Percentiles rank a stretch among this genome's conserved stretches.
phyloP scores from a whole-genome alignment of 2,329 filamentous ascomycete genomes.

The Alternaria alternata region DNA sequence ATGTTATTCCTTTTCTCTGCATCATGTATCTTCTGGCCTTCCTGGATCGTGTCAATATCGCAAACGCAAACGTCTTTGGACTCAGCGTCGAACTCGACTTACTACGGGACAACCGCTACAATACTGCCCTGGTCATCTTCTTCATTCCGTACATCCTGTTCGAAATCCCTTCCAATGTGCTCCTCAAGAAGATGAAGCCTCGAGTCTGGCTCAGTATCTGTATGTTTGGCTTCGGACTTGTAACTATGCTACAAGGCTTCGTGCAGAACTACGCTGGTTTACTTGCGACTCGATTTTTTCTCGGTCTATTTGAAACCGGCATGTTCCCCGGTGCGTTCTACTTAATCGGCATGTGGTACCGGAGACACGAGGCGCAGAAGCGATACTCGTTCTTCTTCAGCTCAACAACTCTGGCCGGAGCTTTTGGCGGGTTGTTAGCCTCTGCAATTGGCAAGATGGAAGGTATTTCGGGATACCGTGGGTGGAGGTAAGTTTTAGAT shows the following conservation, averaged over 20 bases:
- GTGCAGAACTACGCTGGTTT: conserved; percentile 80
- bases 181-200: conserved; percentile 62
- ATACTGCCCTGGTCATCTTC: conserved; percentile 62
- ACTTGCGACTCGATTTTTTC: conserved; percentile 80
- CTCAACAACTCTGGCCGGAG: conserved; percentile 78
- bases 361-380: conserved; percentile 84
- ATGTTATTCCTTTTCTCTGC: conserved; percentile 60
- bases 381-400: conserved; percentile 95
- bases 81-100: conserved; percentile 58
- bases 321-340: conserved; percentile 69
- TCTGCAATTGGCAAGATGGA: conserved; percentile 91
- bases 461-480: conserved; percentile 69
- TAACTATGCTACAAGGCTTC: conserved; percentile 72
- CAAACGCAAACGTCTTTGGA: conserved; percentile 62
- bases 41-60: conserved; percentile 62
- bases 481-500: conserved; percentile 64
- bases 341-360: conserved; percentile 89
- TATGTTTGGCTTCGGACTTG: conserved; percentile 83
- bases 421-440: conserved; percentile 86
- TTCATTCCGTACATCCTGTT: conserved; percentile 63
- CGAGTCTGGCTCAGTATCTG: conserved; percentile 72
- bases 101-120: conserved; percentile 55
- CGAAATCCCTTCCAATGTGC: conserved; percentile 62
- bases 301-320: conserved; percentile 67
- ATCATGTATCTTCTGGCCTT: conserved; percentile 61